Evolutionary conservation across 148 eudicot species (phyloP).

Genomic region (Silene conica): DNA sequence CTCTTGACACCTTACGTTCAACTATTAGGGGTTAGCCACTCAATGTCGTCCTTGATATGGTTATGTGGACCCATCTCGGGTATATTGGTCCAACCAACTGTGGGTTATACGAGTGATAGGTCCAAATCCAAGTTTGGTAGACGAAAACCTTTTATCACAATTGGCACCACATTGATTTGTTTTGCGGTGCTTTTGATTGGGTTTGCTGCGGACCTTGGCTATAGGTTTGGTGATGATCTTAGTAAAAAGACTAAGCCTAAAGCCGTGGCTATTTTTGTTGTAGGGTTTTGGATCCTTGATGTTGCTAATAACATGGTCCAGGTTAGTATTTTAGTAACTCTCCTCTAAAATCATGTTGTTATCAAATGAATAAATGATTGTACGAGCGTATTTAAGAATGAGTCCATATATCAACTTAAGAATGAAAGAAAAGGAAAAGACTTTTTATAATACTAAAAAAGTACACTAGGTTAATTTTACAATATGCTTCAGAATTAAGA

Average conservation of each 20-base stretch:
- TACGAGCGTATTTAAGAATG: too few relatives aligned
- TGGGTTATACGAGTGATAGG: conserved; percentile 65
- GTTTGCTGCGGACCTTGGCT: conserved; percentile 69
- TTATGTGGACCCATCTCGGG: conserved; percentile 89
- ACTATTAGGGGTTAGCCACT: conserved; percentile 57
- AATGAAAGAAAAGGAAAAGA: too few relatives aligned
- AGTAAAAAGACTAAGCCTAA: conserved; percentile 41
- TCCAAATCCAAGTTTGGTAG: conserved; percentile 51
- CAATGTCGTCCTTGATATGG: conserved; percentile 70
- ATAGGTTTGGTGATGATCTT: conserved; percentile 43
- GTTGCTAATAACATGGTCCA: conserved; percentile 70
- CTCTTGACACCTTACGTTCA: conserved; percentile 70
- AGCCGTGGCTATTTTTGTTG: conserved; percentile 62
- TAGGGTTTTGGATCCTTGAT: conserved; percentile 81
- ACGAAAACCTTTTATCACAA: conserved; percentile 69
- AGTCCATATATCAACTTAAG: too few relatives aligned
- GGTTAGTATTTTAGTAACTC: conserved; percentile 11
- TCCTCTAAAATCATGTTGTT: not conserved
- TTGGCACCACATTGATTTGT: conserved; percentile 44
- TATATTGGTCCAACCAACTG: conserved; percentile 69
- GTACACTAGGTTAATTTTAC: too few relatives aligned
- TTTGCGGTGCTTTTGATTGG: conserved; percentile 62
- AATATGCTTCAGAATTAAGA: too few relatives aligned
- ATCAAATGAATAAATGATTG: too few relatives aligned
- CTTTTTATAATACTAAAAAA: too few relatives aligned